Conservation (phyloP, 768 basidiomycete species). For the Naematelia encephala region DNA sequence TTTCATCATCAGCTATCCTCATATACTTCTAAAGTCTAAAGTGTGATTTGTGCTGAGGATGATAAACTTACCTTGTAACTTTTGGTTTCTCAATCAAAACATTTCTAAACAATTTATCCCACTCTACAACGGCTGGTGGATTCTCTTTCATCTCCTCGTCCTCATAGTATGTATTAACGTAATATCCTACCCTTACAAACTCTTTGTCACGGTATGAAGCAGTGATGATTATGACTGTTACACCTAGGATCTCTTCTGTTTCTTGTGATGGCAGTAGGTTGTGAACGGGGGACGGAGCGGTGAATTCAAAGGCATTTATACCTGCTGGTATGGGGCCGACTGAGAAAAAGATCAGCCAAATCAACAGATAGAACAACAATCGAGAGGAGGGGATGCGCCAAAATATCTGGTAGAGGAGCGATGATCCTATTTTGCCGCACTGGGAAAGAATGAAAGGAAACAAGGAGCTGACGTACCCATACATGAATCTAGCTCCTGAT, state of each 20-base stretch:
- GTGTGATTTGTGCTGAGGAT: too few relatives aligned
- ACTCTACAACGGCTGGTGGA: slow-evolving; percentile 64
- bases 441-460: slow-evolving; percentile 1
- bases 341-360: too few relatives aligned
- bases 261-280: slow-evolving; percentile 66
- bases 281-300: slow-evolving; percentile 78
- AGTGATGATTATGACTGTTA: slow-evolving; percentile 93
- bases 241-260: slow-evolving; percentile 84
- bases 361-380: too few relatives aligned
- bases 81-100: slow-evolving; percentile 81
- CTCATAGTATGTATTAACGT: slow-evolving; percentile 98
- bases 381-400: too few relatives aligned
- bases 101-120: slow-evolving; percentile 77
- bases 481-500: slow-evolving; percentile 97
- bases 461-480: slow-evolving; percentile 55
- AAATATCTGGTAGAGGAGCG: too few relatives aligned
- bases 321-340: slow-evolving; percentile 97
- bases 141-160: slow-evolving; percentile 82
- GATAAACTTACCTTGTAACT: slow-evolving; percentile 64
- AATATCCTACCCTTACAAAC: slow-evolving; percentile 98
- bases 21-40: too few relatives aligned
- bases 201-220: slow-evolving; percentile 95
- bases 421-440: too few relatives aligned
- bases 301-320: slow-evolving; percentile 95
- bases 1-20: slow-evolving; percentile 11